Evolutionary conservation across 2,329 filamentous ascomycete species (phyloP).

Genomic region (Aspergillus caelatus): DNA sequence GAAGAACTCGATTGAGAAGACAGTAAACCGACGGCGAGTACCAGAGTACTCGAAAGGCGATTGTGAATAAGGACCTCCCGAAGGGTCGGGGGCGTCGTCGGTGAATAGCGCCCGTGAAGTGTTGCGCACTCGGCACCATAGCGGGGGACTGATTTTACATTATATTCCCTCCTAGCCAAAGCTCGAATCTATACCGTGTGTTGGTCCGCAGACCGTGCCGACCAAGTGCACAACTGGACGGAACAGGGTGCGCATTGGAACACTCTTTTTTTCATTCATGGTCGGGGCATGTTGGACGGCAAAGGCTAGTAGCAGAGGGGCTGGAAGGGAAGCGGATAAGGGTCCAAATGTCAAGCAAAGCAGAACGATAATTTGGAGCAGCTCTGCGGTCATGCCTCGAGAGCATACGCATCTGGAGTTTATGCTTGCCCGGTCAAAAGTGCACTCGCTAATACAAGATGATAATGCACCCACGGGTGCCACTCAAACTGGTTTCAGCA

Average conservation of each 20-base stretch:
- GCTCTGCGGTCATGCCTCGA: slow-evolving; percentile 16
- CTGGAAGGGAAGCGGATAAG: slow-evolving; percentile 18
- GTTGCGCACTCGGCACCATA: slow-evolving; percentile 8
- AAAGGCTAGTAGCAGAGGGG: slow-evolving; percentile 13
- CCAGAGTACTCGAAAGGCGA: slow-evolving; percentile 5
- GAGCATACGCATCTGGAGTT: slow-evolving; percentile 19
- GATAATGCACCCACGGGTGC: slow-evolving; percentile 14
- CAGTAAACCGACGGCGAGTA: slow-evolving; percentile 11
- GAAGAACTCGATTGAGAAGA: slow-evolving; percentile 15
- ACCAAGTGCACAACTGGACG: neutral
- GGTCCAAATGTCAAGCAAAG: slow-evolving; percentile 21
- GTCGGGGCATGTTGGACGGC: neutral
- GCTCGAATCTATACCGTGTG: neutral
- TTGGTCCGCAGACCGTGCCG: neutral
- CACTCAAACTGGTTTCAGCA: slow-evolving; percentile 7
- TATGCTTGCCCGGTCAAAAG: slow-evolving; percentile 17
- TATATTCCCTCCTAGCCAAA: neutral
- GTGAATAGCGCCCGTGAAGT: neutral
- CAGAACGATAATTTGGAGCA: slow-evolving; percentile 17
- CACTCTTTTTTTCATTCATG: neutral
- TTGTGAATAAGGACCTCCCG: slow-evolving; percentile 6
- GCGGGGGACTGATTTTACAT: slow-evolving; percentile 7
- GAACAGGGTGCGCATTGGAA: neutral
- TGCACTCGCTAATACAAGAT: slow-evolving; percentile 19
- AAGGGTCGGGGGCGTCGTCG: neutral